These are phyloP conservation scores for Nakaseomyces kungkrabaensis DNA, from an alignment of 1,139 yeast genomes.

Conservation along the genomic window DNA sequence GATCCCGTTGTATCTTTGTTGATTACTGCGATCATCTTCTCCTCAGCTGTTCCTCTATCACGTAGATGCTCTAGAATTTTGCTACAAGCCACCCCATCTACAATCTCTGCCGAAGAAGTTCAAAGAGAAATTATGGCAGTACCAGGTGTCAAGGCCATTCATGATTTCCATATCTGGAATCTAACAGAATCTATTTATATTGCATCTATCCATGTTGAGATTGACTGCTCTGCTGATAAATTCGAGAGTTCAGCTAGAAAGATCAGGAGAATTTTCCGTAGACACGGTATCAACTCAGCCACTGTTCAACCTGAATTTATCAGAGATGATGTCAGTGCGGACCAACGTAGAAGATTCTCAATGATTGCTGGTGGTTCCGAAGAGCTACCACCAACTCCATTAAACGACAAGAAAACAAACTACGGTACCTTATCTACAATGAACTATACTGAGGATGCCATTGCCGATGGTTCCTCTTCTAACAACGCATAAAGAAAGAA, in stretches of 20 bases:
- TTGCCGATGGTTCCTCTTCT: background rate
- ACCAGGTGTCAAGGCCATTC: constrained; percentile 72
- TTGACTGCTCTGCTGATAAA: constrained; percentile 50
- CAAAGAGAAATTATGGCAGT: constrained; percentile 56
- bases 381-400: constrained; percentile 1
- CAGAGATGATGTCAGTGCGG: constrained; percentile 23
- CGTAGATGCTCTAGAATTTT: constrained; percentile 77
- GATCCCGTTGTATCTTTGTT: constrained; percentile 82
- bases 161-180: constrained; percentile 96
- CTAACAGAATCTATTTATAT: constrained; percentile 78
- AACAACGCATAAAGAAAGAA: background rate
- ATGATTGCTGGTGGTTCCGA: constrained; percentile 30
- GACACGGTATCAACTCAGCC: constrained; percentile 82
- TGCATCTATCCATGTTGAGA: constrained; percentile 82
- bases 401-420: background rate
- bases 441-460: background rate
- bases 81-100: constrained; percentile 84
- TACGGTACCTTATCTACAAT: background rate
- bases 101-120: constrained; percentile 66
- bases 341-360: constrained; percentile 29
- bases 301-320: constrained; percentile 89
- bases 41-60: constrained; percentile 87
- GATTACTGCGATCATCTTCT: constrained; percentile 79
- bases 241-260: constrained; percentile 65
- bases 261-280: constrained; percentile 72